phyloP scores from a whole-genome alignment of 2,329 filamentous ascomycete species.

The Thielaviopsis musarum region DNA sequence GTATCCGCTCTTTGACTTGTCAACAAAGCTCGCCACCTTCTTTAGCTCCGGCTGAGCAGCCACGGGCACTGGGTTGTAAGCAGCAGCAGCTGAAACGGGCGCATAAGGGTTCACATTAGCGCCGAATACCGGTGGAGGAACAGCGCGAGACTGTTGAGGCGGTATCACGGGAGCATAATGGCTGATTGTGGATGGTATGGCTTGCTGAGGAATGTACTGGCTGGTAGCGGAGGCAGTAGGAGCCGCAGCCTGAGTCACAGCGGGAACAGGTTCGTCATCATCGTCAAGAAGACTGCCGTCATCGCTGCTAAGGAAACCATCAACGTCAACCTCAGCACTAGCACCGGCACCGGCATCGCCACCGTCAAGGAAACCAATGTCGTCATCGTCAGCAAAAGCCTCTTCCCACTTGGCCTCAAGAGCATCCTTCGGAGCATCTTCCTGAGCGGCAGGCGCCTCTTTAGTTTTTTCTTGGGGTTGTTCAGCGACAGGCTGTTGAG shows the following conservation, averaged over 20 bases:
- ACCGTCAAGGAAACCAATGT: conserved; percentile 45
- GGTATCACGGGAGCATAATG: conserved; percentile 14
- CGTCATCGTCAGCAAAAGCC: conserved; percentile 61
- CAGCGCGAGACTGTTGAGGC: conserved; percentile 12
- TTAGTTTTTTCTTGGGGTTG: conserved; percentile 7
- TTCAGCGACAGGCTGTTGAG: conserved; percentile 6
- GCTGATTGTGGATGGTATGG: neutral
- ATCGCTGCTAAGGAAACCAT: conserved; percentile 62
- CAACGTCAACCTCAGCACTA: conserved; percentile 37
- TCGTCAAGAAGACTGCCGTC: conserved; percentile 76
- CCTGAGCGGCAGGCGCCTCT: conserved; percentile 13
- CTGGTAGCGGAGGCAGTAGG: conserved; percentile 1
- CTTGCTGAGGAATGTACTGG: neutral
- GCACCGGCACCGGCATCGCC: conserved; percentile 30
- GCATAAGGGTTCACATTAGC: conserved; percentile 11
- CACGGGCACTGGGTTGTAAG: conserved; percentile 23
- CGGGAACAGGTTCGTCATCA: conserved; percentile 26
- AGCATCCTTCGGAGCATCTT: conserved; percentile 33
- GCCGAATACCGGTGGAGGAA: conserved; percentile 1
- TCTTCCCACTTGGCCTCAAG: conserved; percentile 71
- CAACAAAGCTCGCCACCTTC: conserved; percentile 68
- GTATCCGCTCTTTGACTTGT: conserved; percentile 84
- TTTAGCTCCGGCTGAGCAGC: conserved; percentile 28
- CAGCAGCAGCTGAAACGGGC: conserved; percentile 14
- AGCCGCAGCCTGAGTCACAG: conserved; percentile 3